These are phyloP conservation scores for Jaltomata sinuosa DNA, from an alignment of 257 asterid genomes.

Conservation along the genomic window DNA sequence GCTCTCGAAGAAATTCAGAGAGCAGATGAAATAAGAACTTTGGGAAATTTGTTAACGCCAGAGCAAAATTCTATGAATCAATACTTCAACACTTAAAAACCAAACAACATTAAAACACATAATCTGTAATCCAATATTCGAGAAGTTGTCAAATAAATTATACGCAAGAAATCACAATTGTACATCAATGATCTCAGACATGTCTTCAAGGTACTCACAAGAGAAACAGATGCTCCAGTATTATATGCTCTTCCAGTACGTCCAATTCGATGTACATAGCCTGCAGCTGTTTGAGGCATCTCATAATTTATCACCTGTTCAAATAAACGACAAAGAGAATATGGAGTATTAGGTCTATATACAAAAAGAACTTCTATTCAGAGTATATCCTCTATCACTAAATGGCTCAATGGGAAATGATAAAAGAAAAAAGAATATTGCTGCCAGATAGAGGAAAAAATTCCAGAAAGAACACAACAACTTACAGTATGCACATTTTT, in stretches of 20 bases:
- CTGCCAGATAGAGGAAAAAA: not conserved
- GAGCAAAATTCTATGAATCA: not conserved
- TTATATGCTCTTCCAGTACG: slow-evolving; percentile 95
- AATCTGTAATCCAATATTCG: not conserved
- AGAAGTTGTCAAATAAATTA: not conserved
- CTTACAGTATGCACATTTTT: slow-evolving; percentile 90
- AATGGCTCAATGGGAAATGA: not conserved
- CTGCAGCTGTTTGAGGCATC: slow-evolving; percentile 78
- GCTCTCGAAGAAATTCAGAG: not conserved
- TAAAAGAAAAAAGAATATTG: not conserved
- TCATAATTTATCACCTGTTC: slow-evolving; percentile 81
- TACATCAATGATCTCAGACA: not conserved
- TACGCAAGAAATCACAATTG: not conserved
- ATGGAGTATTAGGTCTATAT: not conserved
- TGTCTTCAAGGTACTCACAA: slow-evolving; percentile 44
- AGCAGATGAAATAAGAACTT: not conserved
- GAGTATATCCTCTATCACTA: not conserved
- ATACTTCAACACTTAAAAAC: not conserved
- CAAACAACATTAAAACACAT: not conserved
- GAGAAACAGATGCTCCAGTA: slow-evolving; percentile 92
- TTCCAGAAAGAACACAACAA: not conserved
- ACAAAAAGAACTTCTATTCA: not conserved
- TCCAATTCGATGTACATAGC: slow-evolving; percentile 96
- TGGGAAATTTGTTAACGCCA: not conserved
- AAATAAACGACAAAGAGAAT: not conserved